These are phyloP conservation scores for Scytalidium lignicola DNA, from an alignment of 2,329 filamentous ascomycete species.

Conservation along the genomic window DNA sequence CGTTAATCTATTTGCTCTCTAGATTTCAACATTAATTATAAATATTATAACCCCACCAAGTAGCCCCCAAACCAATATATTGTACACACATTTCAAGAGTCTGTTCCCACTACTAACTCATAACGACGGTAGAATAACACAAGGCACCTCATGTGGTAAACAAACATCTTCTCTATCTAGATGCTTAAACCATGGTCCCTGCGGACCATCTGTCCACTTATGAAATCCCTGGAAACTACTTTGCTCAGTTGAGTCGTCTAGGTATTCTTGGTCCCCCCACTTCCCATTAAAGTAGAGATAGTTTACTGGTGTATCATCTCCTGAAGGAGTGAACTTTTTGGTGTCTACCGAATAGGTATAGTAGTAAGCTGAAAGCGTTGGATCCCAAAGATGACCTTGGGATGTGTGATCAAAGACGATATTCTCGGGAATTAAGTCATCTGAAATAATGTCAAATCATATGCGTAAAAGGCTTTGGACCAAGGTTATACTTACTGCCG, in stretches of 20 bases:
- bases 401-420: constrained; percentile 52
- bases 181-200: constrained; percentile 53
- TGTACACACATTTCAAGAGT: too few relatives aligned
- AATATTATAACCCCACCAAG: too few relatives aligned
- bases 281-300: constrained; percentile 86
- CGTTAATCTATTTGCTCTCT: too few relatives aligned
- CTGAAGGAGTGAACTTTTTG: constrained; percentile 39
- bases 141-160: constrained; percentile 3
- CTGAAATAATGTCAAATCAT: constrained; percentile 16
- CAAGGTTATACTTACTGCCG: constrained; percentile 47
- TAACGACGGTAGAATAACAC: too few relatives aligned
- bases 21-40: too few relatives aligned
- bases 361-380: constrained; percentile 46
- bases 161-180: constrained; percentile 38
- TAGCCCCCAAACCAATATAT: too few relatives aligned
- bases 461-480: constrained; percentile 31
- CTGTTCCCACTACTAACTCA: too few relatives aligned
- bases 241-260: constrained; percentile 36
- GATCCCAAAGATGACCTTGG: constrained; percentile 65
- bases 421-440: constrained; percentile 44
- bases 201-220: constrained; percentile 51
- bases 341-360: constrained; percentile 44
- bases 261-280: constrained; percentile 90
- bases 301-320: constrained; percentile 66
- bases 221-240: constrained; percentile 33